Conservation (phyloP, 140 eudicot genomes). For the Oenanthe javanica region DNA sequence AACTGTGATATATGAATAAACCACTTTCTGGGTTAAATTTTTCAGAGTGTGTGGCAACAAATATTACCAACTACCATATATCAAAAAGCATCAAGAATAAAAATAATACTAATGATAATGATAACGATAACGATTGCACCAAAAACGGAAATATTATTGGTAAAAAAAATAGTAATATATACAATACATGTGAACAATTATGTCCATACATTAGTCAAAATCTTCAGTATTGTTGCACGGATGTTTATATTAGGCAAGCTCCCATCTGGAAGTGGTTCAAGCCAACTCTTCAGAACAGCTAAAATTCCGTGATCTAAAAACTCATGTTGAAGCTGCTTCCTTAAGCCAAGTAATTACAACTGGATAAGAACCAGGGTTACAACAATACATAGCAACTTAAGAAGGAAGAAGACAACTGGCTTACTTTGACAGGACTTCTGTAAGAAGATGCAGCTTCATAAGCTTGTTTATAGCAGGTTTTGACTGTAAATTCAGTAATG, state of each 20-base stretch:
- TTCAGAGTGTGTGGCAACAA: conserved; percentile 8
- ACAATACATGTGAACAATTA: background rate
- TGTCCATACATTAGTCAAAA: conserved; percentile 63
- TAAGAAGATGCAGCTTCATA: conserved; percentile 70
- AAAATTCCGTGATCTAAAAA: conserved; percentile 89
- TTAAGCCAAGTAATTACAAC: conserved; percentile 21
- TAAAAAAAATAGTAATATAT: background rate
- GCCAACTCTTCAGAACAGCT: conserved; percentile 82
- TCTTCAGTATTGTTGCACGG: conserved; percentile 78
- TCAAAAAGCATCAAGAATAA: background rate
- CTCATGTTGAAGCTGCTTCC: conserved; percentile 92
- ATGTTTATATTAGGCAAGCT: conserved; percentile 92
- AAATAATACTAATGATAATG: background rate
- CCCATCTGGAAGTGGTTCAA: conserved; percentile 98
- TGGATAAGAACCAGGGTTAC: too few relatives aligned
- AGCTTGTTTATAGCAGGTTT: conserved; percentile 91
- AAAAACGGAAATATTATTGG: background rate
- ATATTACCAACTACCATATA: background rate
- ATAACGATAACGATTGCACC: background rate
- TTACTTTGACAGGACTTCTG: conserved; percentile 77
- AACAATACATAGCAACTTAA: background rate
- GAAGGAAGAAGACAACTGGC: conserved; percentile 12
- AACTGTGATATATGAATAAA: conserved; percentile 36
- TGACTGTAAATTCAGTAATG: conserved; percentile 49
- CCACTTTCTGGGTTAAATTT: background rate